These are phyloP conservation scores for Nymphaea colorata DNA, from an alignment of 164 flowering plant species.

Conservation along the genomic window DNA sequence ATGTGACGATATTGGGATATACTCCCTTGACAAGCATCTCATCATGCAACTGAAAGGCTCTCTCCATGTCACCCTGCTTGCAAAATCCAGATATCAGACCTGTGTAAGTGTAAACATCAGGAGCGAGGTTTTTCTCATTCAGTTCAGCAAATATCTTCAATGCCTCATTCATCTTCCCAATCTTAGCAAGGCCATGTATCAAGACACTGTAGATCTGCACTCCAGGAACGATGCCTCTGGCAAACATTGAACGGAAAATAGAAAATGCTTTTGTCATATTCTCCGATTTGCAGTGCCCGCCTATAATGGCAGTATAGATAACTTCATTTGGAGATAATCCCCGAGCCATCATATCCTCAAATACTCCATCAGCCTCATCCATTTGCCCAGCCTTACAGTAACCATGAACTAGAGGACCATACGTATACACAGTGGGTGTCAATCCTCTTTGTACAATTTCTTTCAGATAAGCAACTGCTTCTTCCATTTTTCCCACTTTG, in stretches of 20 bases:
- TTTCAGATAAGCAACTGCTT: constrained; percentile 31
- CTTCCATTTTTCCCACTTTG: constrained; percentile 44
- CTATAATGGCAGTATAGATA: constrained; percentile 32
- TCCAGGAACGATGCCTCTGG: constrained; percentile 32
- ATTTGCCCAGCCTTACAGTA: constrained; percentile 44
- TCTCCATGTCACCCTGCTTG: constrained; percentile 34
- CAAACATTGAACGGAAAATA: constrained; percentile 34
- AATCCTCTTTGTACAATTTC: constrained; percentile 45
- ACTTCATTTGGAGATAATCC: constrained; percentile 47
- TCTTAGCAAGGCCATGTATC: constrained; percentile 46
- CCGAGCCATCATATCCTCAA: constrained; percentile 40
- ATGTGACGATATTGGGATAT: constrained; percentile 48
- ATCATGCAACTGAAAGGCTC: constrained; percentile 38
- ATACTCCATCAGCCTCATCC: constrained; percentile 36
- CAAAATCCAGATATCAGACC: constrained; percentile 53
- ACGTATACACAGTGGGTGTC: constrained; percentile 45
- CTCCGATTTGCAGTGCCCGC: constrained; percentile 47
- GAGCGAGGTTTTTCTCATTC: constrained; percentile 32
- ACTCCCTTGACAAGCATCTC: constrained; percentile 52
- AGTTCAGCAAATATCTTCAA: constrained; percentile 35
- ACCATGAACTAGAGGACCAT: constrained; percentile 54
- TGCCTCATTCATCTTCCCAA: constrained; percentile 56
- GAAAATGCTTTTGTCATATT: constrained; percentile 33
- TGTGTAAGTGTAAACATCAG: constrained; percentile 48
- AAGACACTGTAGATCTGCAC: constrained; percentile 35